Evolutionary conservation across 202 grass and related monocot genomes (phyloP), one percentile per base, ranked within the genome.

Genomic region (Sporobolus alterniflorus): DNA sequence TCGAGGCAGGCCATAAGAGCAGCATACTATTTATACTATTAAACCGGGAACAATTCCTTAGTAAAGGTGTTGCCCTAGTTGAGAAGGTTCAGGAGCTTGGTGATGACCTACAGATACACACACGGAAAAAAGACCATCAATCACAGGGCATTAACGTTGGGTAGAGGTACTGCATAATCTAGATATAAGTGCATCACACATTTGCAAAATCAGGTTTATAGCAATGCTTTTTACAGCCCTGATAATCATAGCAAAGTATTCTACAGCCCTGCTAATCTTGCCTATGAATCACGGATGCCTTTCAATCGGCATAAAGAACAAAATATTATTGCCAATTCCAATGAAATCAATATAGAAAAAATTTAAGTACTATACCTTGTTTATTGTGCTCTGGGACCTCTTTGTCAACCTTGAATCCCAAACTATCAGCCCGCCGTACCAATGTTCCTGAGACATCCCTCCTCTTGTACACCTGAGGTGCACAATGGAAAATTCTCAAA

Each of bases 31-130:
- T n/a, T n/a, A n/a, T n/a, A n/a, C n/a, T n/a, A n/a, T n/a, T n/a
- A n/a, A n/a, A n/a, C n/a, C n/a, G n/a, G n/a, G n/a, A n/a, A n/a
- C n/a, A n/a, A n/a, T n/a, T n/a, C 97, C 93, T 92, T 93, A 63
- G 93, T 99, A 57, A 99, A 99, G 48, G 89, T 96, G 65, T 99
- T 93, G 14, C 97, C 97, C 89, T 99, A 93, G 83, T 96, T 99
- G 81, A 99, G 97, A 72, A 99, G 83, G 82, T 99, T 96, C 29
- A 99, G 87, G 57, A 99, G 93, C 83, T 99, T 99, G 65, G 97
- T 99, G 81, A 99, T 99, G 18, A 99, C 97, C 97, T 98, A 62
- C 21, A 83, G 75, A 17, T 11, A 60, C 54, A 21, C 6, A 66
- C 6, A 59, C n/a, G n/a, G n/a, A n/a, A n/a, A 52, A 91, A 46